A percentile compares a stretch with the other conserved stretches of the same genome.
Conservation (phyloP, 1,284 basidiomycete genomes). For the Pseudozyma flocculosa region DNA sequence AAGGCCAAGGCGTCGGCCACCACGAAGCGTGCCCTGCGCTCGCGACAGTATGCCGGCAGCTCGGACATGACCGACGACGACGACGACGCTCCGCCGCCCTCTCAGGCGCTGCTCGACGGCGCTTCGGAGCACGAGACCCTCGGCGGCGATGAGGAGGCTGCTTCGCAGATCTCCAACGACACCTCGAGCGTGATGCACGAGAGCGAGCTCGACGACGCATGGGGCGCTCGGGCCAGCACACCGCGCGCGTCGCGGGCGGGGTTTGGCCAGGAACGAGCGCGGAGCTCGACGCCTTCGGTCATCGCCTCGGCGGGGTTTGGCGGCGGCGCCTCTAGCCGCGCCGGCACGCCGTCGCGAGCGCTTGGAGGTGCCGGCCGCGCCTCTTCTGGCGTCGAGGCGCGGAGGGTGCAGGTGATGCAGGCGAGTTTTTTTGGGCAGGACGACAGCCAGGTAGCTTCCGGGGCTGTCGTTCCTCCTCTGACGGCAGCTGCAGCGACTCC, state of each 20-base stretch:
- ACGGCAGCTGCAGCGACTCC: conserved; percentile 5
- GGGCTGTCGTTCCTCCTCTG: conserved; percentile 26
- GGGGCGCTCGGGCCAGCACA: background rate
- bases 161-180: background rate
- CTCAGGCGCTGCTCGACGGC: conserved; percentile 25
- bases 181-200: conserved; percentile 11
- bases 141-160: conserved; percentile 13
- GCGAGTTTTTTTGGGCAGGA: conserved; percentile 57
- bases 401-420: conserved; percentile 57
- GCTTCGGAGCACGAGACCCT: conserved; percentile 10
- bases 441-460: conserved; percentile 41
- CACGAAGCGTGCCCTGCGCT: background rate
- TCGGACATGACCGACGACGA: conserved; percentile 7
- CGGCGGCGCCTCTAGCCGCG: too few species aligned
- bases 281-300: background rate
- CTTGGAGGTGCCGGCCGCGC: conserved; percentile 31
- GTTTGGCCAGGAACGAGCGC: background rate
- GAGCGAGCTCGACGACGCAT: conserved; percentile 4
- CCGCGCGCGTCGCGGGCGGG: background rate
- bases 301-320: too few species aligned
- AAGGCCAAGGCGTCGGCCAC: conserved; percentile 6
- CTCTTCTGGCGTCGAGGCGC: conserved; percentile 27
- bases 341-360: conserved; percentile 29
- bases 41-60: too few species aligned
- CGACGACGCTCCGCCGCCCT: conserved; percentile 37